Evolutionary conservation across 2,329 filamentous ascomycete genomes (phyloP).

Genomic region (Phialophora macrospora): DNA sequence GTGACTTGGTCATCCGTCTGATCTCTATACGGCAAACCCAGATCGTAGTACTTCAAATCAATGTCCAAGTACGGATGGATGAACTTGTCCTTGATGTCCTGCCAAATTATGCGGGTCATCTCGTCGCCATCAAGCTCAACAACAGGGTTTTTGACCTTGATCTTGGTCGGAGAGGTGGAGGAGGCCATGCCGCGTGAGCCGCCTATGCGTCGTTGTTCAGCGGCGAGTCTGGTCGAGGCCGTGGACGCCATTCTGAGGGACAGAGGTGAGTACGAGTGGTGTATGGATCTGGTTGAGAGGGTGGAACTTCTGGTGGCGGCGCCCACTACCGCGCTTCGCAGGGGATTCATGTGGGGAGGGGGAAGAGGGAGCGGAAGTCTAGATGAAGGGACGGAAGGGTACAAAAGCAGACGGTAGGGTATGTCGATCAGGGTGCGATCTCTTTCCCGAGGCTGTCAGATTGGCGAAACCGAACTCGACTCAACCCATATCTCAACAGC

Average conservation of each 20-base stretch:
- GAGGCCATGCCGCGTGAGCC: slow-evolving; percentile 52
- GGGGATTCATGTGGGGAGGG: slow-evolving; percentile 28
- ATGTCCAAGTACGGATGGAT: slow-evolving; percentile 76
- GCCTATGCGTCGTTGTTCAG: slow-evolving; percentile 33
- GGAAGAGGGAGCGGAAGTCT: slow-evolving; percentile 1
- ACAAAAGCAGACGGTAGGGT: slow-evolving; percentile 1
- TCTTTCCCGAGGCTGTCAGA: slow-evolving; percentile 11
- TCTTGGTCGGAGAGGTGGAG: slow-evolving; percentile 68
- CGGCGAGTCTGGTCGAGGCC: slow-evolving; percentile 34
- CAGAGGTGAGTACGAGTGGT: slow-evolving; percentile 22
- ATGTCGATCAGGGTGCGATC: slow-evolving; percentile 1
- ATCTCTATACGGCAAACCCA: slow-evolving; percentile 92
- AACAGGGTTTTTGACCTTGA: slow-evolving; percentile 99
- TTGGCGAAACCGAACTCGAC: not conserved
- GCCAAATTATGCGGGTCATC: slow-evolving; percentile 99
- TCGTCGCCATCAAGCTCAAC: slow-evolving; percentile 93
- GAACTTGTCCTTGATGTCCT: slow-evolving; percentile 95
- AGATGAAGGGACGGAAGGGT: slow-evolving; percentile 16
- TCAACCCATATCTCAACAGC: slow-evolving; percentile 14
- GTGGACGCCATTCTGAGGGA: slow-evolving; percentile 28
- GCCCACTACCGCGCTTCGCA: slow-evolving; percentile 33
- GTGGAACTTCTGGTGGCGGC: slow-evolving; percentile 28
- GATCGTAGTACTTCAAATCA: slow-evolving; percentile 97
- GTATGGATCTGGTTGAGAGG: slow-evolving; percentile 11
- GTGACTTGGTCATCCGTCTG: slow-evolving; percentile 97